phyloP scores from a whole-genome alignment of 2,329 filamentous ascomycete species.

The Alternaria postmessia region DNA sequence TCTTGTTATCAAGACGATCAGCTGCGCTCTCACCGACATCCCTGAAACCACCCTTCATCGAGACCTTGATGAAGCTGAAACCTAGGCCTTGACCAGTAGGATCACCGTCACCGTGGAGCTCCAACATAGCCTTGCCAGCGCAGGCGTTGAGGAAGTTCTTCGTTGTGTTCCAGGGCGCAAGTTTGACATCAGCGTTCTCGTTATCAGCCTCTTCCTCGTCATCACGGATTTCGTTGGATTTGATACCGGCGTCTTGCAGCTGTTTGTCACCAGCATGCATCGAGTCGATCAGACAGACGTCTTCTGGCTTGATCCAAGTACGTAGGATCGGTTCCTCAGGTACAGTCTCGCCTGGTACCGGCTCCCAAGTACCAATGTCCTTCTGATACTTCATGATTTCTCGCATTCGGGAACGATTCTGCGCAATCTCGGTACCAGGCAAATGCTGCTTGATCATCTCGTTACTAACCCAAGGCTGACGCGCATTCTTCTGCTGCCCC shows the following conservation, averaged over 20 bases:
- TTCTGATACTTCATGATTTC: slow-evolving; percentile 95
- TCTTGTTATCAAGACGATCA: slow-evolving; percentile 83
- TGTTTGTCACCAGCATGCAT: slow-evolving; percentile 97
- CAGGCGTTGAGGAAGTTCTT: slow-evolving; percentile 96
- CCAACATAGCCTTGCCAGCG: slow-evolving; percentile 94
- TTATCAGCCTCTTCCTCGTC: slow-evolving; percentile 69
- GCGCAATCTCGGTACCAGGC: slow-evolving; percentile 89
- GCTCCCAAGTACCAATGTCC: slow-evolving; percentile 80
- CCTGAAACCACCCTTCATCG: slow-evolving; percentile 98
- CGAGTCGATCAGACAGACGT: slow-evolving; percentile 91
- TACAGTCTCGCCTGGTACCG: slow-evolving; percentile 74
- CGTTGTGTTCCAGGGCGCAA: slow-evolving; percentile 95
- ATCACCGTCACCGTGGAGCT: slow-evolving; percentile 92
- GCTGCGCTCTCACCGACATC: slow-evolving; percentile 88
- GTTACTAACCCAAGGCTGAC: slow-evolving; percentile 83
- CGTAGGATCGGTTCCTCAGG: slow-evolving; percentile 84
- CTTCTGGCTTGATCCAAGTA: slow-evolving; percentile 91
- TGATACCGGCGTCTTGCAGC: slow-evolving; percentile 89
- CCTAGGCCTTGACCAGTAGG: slow-evolving; percentile 92
- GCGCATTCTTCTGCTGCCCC: slow-evolving; percentile 72
- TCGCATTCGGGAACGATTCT: slow-evolving; percentile 95
- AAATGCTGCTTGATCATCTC: slow-evolving; percentile 72
- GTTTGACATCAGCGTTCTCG: slow-evolving; percentile 82
- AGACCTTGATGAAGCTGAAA: slow-evolving; percentile 96
- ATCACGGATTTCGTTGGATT: slow-evolving; percentile 70